A percentile compares a stretch with the other conserved stretches of the same genome.
Evolutionary conservation across 257 asterid genomes (phyloP).

Genomic region (Solanum raphanifolium): DNA sequence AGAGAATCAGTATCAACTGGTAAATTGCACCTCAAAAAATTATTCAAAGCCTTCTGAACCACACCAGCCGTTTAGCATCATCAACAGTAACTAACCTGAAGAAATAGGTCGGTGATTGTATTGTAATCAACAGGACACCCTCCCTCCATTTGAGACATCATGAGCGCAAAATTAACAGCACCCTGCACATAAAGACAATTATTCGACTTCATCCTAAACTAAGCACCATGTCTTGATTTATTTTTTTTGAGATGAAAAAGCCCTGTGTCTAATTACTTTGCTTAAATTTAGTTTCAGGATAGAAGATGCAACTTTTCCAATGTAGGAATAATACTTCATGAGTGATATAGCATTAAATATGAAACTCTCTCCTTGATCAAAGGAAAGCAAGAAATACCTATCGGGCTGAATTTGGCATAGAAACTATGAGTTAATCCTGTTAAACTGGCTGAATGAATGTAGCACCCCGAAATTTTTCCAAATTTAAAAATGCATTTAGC

Average conservation of each 20-base stretch:
- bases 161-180: conserved; percentile 98
- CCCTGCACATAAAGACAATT: conserved; percentile 46
- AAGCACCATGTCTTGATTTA: neutral
- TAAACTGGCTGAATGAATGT: neutral
- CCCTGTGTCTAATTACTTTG: neutral
- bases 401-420: neutral
- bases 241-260: neutral
- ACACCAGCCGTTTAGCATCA: neutral
- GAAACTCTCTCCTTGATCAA: neutral
- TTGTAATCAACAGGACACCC: conserved; percentile 98
- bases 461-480: neutral
- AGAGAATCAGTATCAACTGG: neutral
- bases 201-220: neutral
- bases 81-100: conserved; percentile 50
- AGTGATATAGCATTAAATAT: neutral
- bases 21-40: neutral
- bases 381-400: neutral
- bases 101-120: conserved; percentile 96
- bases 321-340: neutral
- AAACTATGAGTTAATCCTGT: neutral
- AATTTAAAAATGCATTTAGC: neutral
- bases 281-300: neutral
- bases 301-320: neutral
- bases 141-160: conserved; percentile 99
- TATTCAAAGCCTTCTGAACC: neutral